Evolutionary conservation across 441 rosid genomes (phyloP).

Genomic region (Rhodomyrtus psidioides): DNA sequence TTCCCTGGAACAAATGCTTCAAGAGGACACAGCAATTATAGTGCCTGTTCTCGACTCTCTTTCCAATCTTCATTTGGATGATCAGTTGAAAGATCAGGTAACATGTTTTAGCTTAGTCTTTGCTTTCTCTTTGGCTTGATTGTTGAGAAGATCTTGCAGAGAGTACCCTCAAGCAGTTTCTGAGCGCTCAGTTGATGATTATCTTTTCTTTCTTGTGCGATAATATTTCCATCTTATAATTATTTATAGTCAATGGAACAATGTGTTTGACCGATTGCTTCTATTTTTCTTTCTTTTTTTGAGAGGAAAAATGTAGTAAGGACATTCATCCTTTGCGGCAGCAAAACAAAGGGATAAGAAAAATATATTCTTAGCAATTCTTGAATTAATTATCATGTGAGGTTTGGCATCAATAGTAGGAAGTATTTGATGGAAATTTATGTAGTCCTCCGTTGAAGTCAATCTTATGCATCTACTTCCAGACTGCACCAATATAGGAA

Average conservation of each 20-base stretch:
- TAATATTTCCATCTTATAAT: not conserved
- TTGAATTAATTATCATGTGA: not conserved
- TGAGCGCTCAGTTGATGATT: not conserved
- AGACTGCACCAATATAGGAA: not conserved
- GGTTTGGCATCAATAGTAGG: not conserved
- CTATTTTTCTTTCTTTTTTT: not conserved
- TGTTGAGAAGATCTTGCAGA: not conserved
- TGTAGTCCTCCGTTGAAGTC: not conserved
- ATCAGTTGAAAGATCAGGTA: conserved; percentile 73
- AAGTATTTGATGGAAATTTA: not conserved
- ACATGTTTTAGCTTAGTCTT: not conserved
- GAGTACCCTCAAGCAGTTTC: not conserved
- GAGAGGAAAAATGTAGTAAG: not conserved
- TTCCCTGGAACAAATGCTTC: conserved; percentile 68
- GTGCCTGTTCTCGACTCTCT: conserved; percentile 73
- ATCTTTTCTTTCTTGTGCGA: not conserved
- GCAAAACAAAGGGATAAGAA: not conserved
- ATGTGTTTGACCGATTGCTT: not conserved
- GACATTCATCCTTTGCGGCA: not conserved
- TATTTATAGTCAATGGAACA: not conserved
- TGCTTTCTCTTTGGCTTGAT: not conserved
- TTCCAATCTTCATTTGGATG: conserved; percentile 67
- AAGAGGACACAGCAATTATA: conserved; percentile 61
- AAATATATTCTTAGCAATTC: not conserved
- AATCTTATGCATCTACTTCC: not conserved